Evolutionary conservation across 2,329 filamentous ascomycete genomes (phyloP), one percentile per base, ranked within the genome.

Genomic region (Leptographium flavum): DNA sequence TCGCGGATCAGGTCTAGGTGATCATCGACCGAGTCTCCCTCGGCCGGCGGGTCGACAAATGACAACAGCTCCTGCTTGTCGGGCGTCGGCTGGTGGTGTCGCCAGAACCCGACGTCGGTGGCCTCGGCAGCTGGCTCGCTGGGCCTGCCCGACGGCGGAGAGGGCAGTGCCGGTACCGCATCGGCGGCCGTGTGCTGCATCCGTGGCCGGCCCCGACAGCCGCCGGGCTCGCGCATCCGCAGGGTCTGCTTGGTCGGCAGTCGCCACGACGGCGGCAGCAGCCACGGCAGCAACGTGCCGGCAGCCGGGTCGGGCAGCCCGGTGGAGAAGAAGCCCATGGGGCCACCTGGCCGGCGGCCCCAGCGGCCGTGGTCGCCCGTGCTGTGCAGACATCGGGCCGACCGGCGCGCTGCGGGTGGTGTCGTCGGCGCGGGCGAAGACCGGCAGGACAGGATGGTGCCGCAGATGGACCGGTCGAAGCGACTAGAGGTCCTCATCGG

Each of bases 401-500:
- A 25, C 11, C 36, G 21, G 5, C 28, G 9, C 13, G 10, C 23
- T 6, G 37, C 15, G 4, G 10, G 21, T 1, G 33, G 9, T n/a
- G 15, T 15, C 31, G 13, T 35, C 35, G 38, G 21, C 21, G 32
- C 28, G 11, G 32, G 17, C 7, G 37, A 61, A 51, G 63, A 62
- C 59, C 64, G 64, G 61, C 61, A 64, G 54, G 65, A 63, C 57
- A 71, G 63, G 60, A 73, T 67, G 59, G 71, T 69, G 66, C 69
- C 66, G 64, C 68, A 73, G 66, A 73, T 68, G 66, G 71, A 71
- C 66, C 71, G 64, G 63, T 76, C 71, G 63, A 76, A 68, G 71
- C 69, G 70, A 64, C 65, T 69, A 56, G 68, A 63, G 63, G 69
- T 63, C 71, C 69, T 76, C 74, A 78, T 78, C 70, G 66, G 73